phyloP scores from a whole-genome alignment of 2,329 filamentous ascomycete species.

The Colletotrichum simmondsii region DNA sequence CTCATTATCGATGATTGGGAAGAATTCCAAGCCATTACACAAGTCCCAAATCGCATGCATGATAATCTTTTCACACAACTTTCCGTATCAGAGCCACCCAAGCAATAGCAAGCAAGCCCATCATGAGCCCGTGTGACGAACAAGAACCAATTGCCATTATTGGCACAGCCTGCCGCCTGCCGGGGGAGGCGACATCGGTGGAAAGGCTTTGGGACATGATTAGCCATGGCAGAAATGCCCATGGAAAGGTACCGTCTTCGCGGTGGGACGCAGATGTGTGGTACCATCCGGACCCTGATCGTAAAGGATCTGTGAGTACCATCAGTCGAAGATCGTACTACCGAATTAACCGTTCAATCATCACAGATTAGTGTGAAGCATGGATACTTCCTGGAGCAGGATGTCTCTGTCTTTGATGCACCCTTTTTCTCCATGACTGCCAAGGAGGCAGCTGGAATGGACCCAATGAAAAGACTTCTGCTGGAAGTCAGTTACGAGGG shows the following conservation, averaged over 20 bases:
- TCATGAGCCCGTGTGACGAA: slow-evolving; percentile 16
- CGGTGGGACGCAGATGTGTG: slow-evolving; percentile 38
- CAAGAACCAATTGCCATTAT: slow-evolving; percentile 51
- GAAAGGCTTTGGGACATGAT: slow-evolving; percentile 49
- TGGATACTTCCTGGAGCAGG: slow-evolving; percentile 56
- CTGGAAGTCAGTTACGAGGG: slow-evolving; percentile 48
- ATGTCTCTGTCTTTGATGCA: slow-evolving; percentile 60
- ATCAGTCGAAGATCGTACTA: neutral
- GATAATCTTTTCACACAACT: too few relatives aligned
- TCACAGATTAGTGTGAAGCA: slow-evolving; percentile 34
- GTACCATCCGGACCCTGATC: slow-evolving; percentile 34
- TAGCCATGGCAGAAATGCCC: slow-evolving; percentile 11
- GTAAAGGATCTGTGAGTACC: slow-evolving; percentile 34
- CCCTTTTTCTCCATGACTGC: slow-evolving; percentile 62
- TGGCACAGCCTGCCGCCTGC: slow-evolving; percentile 51
- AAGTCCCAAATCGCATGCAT: too few relatives aligned
- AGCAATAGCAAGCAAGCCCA: neutral
- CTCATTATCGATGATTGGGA: too few relatives aligned
- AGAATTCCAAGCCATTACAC: too few relatives aligned
- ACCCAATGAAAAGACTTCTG: slow-evolving; percentile 49
- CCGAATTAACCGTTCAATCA: neutral
- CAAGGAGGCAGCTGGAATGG: slow-evolving; percentile 62
- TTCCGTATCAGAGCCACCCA: neutral
- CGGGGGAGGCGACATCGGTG: slow-evolving; percentile 45
- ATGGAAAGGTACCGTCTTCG: slow-evolving; percentile 34